Evolutionary conservation across 1,284 basidiomycete genomes (phyloP).

Genomic region (Ceratobasidium sp.): DNA sequence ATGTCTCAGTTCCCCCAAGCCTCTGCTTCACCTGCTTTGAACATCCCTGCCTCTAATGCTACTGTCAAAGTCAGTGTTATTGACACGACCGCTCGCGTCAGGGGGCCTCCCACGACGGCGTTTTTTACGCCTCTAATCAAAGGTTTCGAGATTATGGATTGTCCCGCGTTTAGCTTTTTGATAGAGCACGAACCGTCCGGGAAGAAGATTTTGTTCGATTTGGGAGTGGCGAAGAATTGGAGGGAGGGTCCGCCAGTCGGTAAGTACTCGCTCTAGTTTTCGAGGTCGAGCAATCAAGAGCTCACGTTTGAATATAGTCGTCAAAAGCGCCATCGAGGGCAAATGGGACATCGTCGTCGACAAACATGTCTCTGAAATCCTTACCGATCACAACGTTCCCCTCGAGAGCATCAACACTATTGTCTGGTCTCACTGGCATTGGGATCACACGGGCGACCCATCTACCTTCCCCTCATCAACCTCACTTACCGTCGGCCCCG

Average conservation of each 20-base stretch:
- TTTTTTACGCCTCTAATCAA: constrained; percentile 18
- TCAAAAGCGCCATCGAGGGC: background rate
- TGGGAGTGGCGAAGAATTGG: constrained; percentile 34
- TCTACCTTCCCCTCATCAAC: constrained; percentile 34
- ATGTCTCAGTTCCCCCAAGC: constrained; percentile 6
- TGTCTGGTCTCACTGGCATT: constrained; percentile 39
- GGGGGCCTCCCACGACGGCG: constrained; percentile 1
- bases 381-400: constrained; percentile 13
- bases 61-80: constrained; percentile 31
- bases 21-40: background rate
- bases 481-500: constrained; percentile 32
- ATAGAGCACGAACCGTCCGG: constrained; percentile 34
- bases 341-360: background rate
- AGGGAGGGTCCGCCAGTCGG: constrained; percentile 26
- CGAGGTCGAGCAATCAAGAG: background rate
- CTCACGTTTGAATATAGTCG: background rate
- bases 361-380: constrained; percentile 28
- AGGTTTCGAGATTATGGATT: constrained; percentile 5
- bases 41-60: constrained; percentile 15
- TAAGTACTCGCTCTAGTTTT: background rate
- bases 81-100: constrained; percentile 30
- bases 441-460: constrained; percentile 40
- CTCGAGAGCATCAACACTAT: constrained; percentile 33
- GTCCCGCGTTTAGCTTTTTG: constrained; percentile 21
- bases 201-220: constrained; percentile 23